Evolutionary conservation across 805 yeast species (phyloP).

Genomic region (Yarrowia deformans): DNA sequence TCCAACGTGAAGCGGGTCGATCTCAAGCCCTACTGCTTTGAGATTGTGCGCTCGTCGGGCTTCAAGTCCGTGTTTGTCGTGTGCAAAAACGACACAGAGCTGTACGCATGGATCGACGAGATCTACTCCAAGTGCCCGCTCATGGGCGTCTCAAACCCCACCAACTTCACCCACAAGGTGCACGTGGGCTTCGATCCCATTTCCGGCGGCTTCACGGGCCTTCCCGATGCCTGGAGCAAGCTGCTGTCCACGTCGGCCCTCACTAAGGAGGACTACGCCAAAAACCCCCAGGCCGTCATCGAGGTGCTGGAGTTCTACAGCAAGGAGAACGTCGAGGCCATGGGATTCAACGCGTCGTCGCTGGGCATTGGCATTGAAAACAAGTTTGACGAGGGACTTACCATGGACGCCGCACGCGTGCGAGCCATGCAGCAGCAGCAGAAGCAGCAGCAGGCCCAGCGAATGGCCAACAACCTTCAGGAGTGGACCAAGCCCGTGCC

Average conservation of each 20-base stretch:
- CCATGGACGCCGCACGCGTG: slow-evolving; percentile 22
- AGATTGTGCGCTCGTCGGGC: slow-evolving; percentile 58
- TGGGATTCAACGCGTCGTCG: slow-evolving; percentile 26
- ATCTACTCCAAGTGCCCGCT: slow-evolving; percentile 59
- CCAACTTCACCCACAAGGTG: slow-evolving; percentile 92
- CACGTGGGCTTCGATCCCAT: slow-evolving; percentile 90
- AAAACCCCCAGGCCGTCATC: slow-evolving; percentile 92
- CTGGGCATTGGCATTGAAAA: slow-evolving; percentile 36
- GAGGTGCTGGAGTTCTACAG: slow-evolving; percentile 84
- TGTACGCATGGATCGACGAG: slow-evolving; percentile 89
- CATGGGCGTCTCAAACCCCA: slow-evolving; percentile 81
- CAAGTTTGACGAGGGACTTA: slow-evolving; percentile 29
- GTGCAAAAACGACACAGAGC: slow-evolving; percentile 78
- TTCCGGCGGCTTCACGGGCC: slow-evolving; percentile 87
- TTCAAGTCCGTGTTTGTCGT: slow-evolving; percentile 74
- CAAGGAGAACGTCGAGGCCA: slow-evolving; percentile 46
- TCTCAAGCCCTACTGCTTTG: slow-evolving; percentile 80
- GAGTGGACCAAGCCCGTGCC: slow-evolving; percentile 39
- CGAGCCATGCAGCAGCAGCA: slow-evolving; percentile 32
- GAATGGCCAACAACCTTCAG: slow-evolving; percentile 31
- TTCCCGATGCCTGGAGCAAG: slow-evolving; percentile 92
- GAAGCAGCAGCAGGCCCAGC: slow-evolving; percentile 30
- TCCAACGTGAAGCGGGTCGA: slow-evolving; percentile 71
- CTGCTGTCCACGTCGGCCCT: slow-evolving; percentile 85
- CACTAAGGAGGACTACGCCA: slow-evolving; percentile 83